A percentile compares a stretch with the other conserved stretches of the same genome.
These are phyloP conservation scores for Phyllosticta citriasiana DNA, from an alignment of 2,329 filamentous ascomycete genomes.

Conservation along the genomic window DNA sequence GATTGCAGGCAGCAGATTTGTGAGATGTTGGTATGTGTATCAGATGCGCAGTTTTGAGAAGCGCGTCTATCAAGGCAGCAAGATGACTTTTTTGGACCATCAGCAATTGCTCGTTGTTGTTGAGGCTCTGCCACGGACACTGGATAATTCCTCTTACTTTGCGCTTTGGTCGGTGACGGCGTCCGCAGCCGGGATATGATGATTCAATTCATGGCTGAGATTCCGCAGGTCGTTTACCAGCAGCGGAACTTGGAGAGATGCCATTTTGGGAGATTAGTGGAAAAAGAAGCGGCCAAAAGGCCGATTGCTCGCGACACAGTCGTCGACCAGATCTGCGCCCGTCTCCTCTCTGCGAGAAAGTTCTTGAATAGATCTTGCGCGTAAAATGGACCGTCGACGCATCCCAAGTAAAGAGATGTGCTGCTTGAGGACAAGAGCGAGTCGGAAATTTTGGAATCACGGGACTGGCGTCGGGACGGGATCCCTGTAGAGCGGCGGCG, in stretches of 20 bases:
- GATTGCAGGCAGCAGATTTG: conserved; percentile 38
- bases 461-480: neutral
- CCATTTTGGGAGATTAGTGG: conserved; percentile 7
- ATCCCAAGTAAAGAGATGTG: neutral
- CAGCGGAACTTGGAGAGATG: neutral
- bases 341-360: neutral
- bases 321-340: neutral
- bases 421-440: neutral
- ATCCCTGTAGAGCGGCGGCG: neutral
- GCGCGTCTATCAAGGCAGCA: conserved; percentile 18
- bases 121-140: neutral
- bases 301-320: neutral
- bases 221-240: conserved; percentile 3
- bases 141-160: conserved; percentile 6
- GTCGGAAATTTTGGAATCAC: conserved; percentile 9
- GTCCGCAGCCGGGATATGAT: neutral
- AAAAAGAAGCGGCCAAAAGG: neutral
- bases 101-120: conserved; percentile 10
- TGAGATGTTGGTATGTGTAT: conserved; percentile 26
- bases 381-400: neutral
- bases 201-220: conserved; percentile 6
- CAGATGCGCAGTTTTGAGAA: conserved; percentile 25
- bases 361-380: neutral
- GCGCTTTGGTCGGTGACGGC: conserved; percentile 5
- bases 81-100: conserved; percentile 19